Evolutionary conservation across 2,329 filamentous ascomycete species (phyloP).

Genomic region (Pestalotiopsis sp.): DNA sequence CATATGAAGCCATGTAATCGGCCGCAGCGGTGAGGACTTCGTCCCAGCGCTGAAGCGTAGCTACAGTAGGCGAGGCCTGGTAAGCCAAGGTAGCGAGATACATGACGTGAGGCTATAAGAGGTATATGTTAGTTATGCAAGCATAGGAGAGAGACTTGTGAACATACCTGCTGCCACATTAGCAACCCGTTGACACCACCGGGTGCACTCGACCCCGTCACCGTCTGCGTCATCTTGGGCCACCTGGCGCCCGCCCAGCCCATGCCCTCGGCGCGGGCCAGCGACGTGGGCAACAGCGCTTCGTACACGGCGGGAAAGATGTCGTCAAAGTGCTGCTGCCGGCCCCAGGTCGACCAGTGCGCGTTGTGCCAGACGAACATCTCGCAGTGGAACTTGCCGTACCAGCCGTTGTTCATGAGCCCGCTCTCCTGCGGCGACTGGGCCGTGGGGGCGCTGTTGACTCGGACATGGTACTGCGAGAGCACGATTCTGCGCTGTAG

Average conservation of each 20-base stretch:
- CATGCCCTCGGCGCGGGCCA: slow-evolving; percentile 29
- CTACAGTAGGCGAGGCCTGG: slow-evolving; percentile 23
- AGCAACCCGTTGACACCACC: slow-evolving; percentile 50
- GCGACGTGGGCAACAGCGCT: slow-evolving; percentile 30
- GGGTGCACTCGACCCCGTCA: slow-evolving; percentile 44
- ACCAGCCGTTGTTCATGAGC: slow-evolving; percentile 47
- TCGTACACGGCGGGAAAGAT: slow-evolving; percentile 38
- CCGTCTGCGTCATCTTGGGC: slow-evolving; percentile 50
- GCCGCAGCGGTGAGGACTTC: slow-evolving; percentile 26
- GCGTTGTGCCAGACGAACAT: slow-evolving; percentile 43
- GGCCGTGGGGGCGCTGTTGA: slow-evolving; percentile 38
- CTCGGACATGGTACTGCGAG: slow-evolving; percentile 43
- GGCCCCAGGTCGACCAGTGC: slow-evolving; percentile 41
- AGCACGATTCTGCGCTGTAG: slow-evolving; percentile 43
- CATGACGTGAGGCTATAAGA: slow-evolving; percentile 43
- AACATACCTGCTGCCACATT: slow-evolving; percentile 45
- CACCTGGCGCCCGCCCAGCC: slow-evolving; percentile 37
- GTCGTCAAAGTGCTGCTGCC: slow-evolving; percentile 34
- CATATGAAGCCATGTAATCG: slow-evolving; percentile 32
- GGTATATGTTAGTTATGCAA: neutral
- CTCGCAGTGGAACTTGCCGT: slow-evolving; percentile 43
- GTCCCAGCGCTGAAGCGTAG: slow-evolving; percentile 28
- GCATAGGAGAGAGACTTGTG: neutral
- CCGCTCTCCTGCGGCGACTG: slow-evolving; percentile 44
- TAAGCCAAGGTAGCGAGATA: slow-evolving; percentile 30